Base-by-base conservation (phyloP, 768 basidiomycete genomes). In the Amanita brunnescens region DNA sequence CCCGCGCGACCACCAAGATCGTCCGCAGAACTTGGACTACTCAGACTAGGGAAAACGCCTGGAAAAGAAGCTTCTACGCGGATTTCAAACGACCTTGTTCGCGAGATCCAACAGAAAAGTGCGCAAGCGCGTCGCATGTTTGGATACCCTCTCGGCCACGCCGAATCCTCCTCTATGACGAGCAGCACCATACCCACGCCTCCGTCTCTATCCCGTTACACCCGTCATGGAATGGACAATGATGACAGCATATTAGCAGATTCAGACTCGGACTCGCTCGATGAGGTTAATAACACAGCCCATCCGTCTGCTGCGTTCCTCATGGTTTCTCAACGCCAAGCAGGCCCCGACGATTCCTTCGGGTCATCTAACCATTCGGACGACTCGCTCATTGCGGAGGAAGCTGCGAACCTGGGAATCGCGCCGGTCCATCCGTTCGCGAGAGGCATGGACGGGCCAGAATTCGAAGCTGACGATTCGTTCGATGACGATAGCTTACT, bases 251-350 rank as follows among this genome's bases (percentile, higher is more conserved):
- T 75, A 13, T 70, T 70, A 2, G 67, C 73, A 39, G 56, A 72
- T 47, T 65, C 67, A 4, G 77, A 80, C 55, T 80, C 77, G 1
- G 77, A 80, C 56, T 81, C 80, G 23, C 67, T 80, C 48, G 78
- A 78, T 52, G 78, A 80, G 37, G 67, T 78, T 45, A 72, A 78
- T 58, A 74, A 76, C 59, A 75, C 80, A 2, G 76, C 73, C 3
- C 79, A 83, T 56, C 85, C 86, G 1, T 85, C 83, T 7, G 80
- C 79, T 1, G 84, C 83, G 1, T 87, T 89, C 65, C 67, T 89
- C 2, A 77, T 85, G 70, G 83, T 79, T 3, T 71, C 75, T 0
- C 70, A 69, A 55, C 65, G 68, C 2, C 57, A 58, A 14, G 73
- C 71, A 13, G 73, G 71, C 30, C 66, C 68, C 5, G 75, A 75